Evolutionary conservation across 1,284 basidiomycete genomes (phyloP).

Genomic region (Wolfiporia cocos): DNA sequence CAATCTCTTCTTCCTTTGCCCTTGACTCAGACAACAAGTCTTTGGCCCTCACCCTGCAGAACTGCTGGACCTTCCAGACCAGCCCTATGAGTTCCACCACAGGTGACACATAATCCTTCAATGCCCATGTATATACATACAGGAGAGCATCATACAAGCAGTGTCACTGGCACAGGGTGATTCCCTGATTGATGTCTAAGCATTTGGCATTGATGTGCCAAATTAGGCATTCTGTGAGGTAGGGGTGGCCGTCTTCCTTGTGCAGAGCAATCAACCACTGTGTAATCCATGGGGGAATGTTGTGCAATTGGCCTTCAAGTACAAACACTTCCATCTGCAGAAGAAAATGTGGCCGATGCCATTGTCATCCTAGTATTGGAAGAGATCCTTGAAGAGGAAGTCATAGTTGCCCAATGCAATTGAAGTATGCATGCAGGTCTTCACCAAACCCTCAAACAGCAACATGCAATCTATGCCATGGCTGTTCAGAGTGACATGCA

Average conservation of each 20-base stretch:
- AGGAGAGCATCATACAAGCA: constrained; percentile 91
- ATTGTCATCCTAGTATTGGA: constrained; percentile 81
- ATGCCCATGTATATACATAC: constrained; percentile 87
- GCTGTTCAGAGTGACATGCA: constrained; percentile 77
- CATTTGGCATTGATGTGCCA: constrained; percentile 93
- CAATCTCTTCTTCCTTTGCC: constrained; percentile 39
- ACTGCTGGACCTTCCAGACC: constrained; percentile 60
- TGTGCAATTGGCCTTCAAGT: constrained; percentile 64
- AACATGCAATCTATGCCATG: constrained; percentile 89
- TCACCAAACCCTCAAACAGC: constrained; percentile 86
- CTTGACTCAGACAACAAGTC: constrained; percentile 22
- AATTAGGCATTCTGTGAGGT: constrained; percentile 83
- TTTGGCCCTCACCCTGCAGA: constrained; percentile 34
- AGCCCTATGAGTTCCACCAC: constrained; percentile 80
- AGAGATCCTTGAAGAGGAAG: constrained; percentile 91
- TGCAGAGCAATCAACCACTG: constrained; percentile 82
- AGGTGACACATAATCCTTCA: constrained; percentile 88
- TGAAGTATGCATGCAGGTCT: constrained; percentile 78
- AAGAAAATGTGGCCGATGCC: constrained; percentile 90
- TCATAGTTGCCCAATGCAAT: constrained; percentile 75
- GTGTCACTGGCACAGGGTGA: constrained; percentile 79
- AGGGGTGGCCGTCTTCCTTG: constrained; percentile 65
- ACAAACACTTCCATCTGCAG: constrained; percentile 81
- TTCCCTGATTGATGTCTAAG: constrained; percentile 91
- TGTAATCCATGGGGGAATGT: constrained; percentile 82